Percentiles rank a stretch among this genome's conserved stretches.
Evolutionary conservation across 225 moss, liverwort and hornwort species (phyloP).

Genomic region (Marchantia polymorpha): DNA sequence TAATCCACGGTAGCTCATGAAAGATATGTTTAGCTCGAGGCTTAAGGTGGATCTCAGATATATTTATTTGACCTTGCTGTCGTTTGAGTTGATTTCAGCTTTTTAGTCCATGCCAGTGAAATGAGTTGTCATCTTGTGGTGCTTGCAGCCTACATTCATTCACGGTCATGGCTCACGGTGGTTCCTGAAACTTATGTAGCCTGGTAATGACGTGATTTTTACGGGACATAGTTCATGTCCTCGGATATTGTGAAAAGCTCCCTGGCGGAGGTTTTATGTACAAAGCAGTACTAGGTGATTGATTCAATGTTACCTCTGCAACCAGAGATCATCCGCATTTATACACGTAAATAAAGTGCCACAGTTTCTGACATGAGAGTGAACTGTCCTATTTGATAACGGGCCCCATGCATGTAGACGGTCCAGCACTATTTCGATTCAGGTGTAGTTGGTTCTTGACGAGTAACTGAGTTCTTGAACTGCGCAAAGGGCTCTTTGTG

Average conservation of each 20-base stretch:
- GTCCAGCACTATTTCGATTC: too few species aligned
- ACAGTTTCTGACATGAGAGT: not conserved
- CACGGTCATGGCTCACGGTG: not conserved
- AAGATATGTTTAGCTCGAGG: not conserved
- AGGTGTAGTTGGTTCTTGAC: too few species aligned
- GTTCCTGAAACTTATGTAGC: not conserved
- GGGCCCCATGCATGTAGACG: too few species aligned
- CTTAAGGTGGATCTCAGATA: not conserved
- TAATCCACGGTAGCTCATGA: too few species aligned
- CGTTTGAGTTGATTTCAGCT: not conserved
- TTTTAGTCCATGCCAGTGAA: not conserved
- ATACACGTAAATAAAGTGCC: slow-evolving; percentile 14
- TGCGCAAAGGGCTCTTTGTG: too few species aligned
- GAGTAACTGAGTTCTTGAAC: too few species aligned
- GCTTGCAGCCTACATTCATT: slow-evolving; percentile 8
- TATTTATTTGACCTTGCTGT: not conserved
- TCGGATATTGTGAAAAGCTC: not conserved
- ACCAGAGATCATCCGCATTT: slow-evolving; percentile 1
- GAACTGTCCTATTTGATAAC: not conserved
- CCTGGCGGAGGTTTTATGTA: not conserved
- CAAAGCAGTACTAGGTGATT: not conserved
- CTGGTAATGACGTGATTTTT: not conserved
- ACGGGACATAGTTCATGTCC: not conserved
- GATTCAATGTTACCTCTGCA: not conserved
- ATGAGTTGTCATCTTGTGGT: not conserved